These are phyloP conservation scores for Fusarium torulosum DNA, from an alignment of 2,329 filamentous ascomycete species.

Conservation along the genomic window DNA sequence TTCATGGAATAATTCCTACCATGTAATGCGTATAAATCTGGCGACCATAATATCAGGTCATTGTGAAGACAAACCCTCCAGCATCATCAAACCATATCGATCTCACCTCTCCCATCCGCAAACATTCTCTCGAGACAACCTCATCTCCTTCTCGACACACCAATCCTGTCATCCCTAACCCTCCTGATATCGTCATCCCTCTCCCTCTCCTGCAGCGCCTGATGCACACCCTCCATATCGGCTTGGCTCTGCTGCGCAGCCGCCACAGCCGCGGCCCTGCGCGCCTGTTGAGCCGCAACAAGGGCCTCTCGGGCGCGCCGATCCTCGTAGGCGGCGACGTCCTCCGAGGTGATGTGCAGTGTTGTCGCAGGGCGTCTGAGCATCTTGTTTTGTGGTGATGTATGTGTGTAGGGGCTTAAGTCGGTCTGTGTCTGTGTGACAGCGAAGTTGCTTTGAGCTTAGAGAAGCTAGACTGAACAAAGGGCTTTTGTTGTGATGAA, in stretches of 20 bases:
- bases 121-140: neutral
- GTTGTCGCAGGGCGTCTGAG: slow-evolving; percentile 76
- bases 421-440: neutral
- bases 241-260: slow-evolving; percentile 36
- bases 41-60: neutral
- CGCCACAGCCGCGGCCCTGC: slow-evolving; percentile 44
- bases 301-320: slow-evolving; percentile 62
- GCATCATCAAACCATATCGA: neutral
- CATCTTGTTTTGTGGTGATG: slow-evolving; percentile 57
- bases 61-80: neutral
- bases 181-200: slow-evolving; percentile 49
- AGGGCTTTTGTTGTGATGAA: slow-evolving; percentile 11
- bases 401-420: neutral
- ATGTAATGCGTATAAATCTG: neutral
- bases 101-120: neutral
- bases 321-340: slow-evolving; percentile 78
- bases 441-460: neutral
- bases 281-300: slow-evolving; percentile 51
- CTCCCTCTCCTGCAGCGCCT: slow-evolving; percentile 44
- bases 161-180: slow-evolving; percentile 57
- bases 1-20: slow-evolving; percentile 8
- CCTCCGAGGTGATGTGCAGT: slow-evolving; percentile 76
- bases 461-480: slow-evolving; percentile 12
- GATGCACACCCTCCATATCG: slow-evolving; percentile 50
- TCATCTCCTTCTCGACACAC: slow-evolving; percentile 47